Evolutionary conservation across 495 filamentous ascomycete species (phyloP), one percentile per base, ranked within the genome.

Genomic region (Xanthoparmelia taractica): DNA sequence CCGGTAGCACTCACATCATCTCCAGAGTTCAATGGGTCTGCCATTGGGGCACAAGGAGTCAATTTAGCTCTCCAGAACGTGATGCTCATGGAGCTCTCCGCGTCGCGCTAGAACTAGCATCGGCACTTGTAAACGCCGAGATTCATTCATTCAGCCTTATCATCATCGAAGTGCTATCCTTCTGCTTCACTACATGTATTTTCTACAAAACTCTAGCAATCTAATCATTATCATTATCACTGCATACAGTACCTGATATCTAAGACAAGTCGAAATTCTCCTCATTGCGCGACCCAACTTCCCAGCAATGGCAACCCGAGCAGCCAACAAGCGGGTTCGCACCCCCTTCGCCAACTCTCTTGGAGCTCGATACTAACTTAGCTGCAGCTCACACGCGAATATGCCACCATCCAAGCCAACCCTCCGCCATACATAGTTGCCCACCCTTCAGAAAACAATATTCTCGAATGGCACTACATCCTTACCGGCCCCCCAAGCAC

Each of bases 391-490:
- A 89, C 90, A 67, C 89, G 92, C 67, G 94, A 98, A 79, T 98
- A 96, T 77, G 87, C 92, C 78, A 82, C 84, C 71, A 96, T 98
- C 70, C 83, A 89, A 69, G 87, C 92, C 74, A 94, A 90, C 70
- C 94, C 94, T 8, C 91, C 93, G 20, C 92, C 92, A 47, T 97
- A 89, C 75, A 97, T 98, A 70, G 81, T 85, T 47, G 93, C 94
- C 15, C 94, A 97, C 73, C 94, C 94, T 15, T 96, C 92, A 11
- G 95, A 98, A 69, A 78, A 80, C 58, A 97, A 97, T 73, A 98
- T 98, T 69, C 82, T 98, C 29, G 94, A 98, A 80, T 98, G 93
- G 94, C 94, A 98, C 77, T 98, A 96, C 76, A 92, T 97, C 71
- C 85, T 98, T 50, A 96, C 92, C 29, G 95, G 94, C 8, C 94